phyloP scores from a whole-genome alignment of 2,329 filamentous ascomycete species.

The Clonostachys rhizophaga region DNA sequence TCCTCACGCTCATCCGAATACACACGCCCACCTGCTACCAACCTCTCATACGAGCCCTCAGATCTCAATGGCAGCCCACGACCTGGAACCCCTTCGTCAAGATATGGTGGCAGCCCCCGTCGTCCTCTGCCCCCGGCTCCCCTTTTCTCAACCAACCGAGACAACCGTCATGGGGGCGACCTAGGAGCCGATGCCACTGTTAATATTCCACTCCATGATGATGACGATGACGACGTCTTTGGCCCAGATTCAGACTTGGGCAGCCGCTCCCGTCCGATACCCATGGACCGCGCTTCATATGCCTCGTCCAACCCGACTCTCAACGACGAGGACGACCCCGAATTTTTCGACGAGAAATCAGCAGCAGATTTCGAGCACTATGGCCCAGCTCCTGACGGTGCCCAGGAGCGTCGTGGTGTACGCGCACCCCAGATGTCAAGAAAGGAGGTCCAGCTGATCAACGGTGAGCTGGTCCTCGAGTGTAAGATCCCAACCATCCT shows the following conservation, averaged over 20 bases:
- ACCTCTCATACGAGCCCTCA: constrained; percentile 74
- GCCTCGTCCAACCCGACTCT: constrained; percentile 47
- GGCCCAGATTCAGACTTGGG: constrained; percentile 53
- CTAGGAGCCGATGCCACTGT: constrained; percentile 53
- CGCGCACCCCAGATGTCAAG: constrained; percentile 83
- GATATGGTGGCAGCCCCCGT: constrained; percentile 83
- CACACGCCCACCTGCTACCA: constrained; percentile 65
- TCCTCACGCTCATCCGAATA: constrained; percentile 54
- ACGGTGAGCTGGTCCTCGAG: constrained; percentile 94
- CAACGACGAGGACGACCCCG: constrained; percentile 31
- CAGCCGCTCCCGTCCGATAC: constrained; percentile 39
- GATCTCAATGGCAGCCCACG: constrained; percentile 87
- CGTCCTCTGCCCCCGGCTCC: constrained; percentile 86
- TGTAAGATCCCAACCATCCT: constrained; percentile 99
- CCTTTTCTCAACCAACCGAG: constrained; percentile 66
- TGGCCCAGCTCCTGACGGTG: constrained; percentile 79
- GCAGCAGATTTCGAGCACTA: constrained; percentile 60
- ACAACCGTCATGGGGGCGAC: constrained; percentile 17
- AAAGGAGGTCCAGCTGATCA: constrained; percentile 94
- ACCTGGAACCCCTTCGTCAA: constrained; percentile 84
- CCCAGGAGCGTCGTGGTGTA: constrained; percentile 83
- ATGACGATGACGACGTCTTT: constrained; percentile 68
- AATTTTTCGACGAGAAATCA: constrained; percentile 39
- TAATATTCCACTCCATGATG: constrained; percentile 61
- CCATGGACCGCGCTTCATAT: constrained; percentile 52